Conservation (phyloP, 352 stramenopile species). For the Saprolegnia parasitica region DNA sequence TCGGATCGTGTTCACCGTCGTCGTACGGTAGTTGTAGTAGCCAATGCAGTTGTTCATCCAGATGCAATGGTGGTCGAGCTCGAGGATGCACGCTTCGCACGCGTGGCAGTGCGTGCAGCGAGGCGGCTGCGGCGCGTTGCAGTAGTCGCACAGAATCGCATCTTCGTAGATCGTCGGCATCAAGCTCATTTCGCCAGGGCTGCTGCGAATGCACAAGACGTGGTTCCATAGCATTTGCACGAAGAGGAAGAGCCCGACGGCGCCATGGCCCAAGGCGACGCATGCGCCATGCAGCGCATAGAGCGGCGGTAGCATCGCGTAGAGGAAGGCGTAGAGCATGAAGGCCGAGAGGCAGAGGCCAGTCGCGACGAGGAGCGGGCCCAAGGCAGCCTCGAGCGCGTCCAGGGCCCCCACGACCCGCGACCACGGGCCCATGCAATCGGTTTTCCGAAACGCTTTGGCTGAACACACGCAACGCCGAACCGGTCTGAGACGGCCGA, state of each 20-base stretch:
- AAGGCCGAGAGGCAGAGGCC: slow-evolving; percentile 7
- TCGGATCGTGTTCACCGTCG: neutral
- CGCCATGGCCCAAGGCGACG: neutral
- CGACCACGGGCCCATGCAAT: neutral
- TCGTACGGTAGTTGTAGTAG: slow-evolving; percentile 63
- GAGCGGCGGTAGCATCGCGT: neutral
- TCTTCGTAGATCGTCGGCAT: slow-evolving; percentile 19
- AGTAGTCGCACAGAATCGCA: neutral
- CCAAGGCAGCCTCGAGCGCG: slow-evolving; percentile 1
- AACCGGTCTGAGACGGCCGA: neutral
- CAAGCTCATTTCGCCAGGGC: slow-evolving; percentile 4
- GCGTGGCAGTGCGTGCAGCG: slow-evolving; percentile 28
- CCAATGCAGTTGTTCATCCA: slow-evolving; percentile 84
- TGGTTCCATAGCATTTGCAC: slow-evolving; percentile 15
- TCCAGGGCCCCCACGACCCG: neutral
- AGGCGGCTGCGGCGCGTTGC: slow-evolving; percentile 22
- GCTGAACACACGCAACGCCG: neutral
- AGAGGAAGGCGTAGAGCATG: slow-evolving; percentile 5
- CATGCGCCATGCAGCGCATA: neutral
- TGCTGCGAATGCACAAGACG: slow-evolving; percentile 13
- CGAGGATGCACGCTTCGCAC: slow-evolving; percentile 27
- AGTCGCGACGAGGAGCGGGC: slow-evolving; percentile 10
- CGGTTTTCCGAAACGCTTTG: neutral
- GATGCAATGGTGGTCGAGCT: slow-evolving; percentile 74
- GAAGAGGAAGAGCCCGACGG: slow-evolving; percentile 2